Evolutionary conservation across 1,284 basidiomycete species (phyloP).

Genomic region (Rhodotorula sp.): DNA sequence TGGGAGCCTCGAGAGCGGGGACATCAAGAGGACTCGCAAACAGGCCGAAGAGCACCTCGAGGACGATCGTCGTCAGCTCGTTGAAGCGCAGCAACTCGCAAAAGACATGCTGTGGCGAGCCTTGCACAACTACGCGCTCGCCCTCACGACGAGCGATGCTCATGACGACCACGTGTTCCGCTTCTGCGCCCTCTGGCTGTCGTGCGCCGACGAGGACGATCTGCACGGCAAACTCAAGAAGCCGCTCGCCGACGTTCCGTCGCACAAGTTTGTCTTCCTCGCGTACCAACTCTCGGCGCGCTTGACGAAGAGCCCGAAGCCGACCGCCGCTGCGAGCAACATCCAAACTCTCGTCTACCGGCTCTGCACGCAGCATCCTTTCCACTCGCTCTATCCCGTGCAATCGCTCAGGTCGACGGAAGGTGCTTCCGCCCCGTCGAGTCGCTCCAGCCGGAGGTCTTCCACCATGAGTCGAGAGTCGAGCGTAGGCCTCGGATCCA

Average conservation of each 20-base stretch:
- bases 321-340: conserved; percentile 59
- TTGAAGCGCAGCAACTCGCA: conserved; percentile 61
- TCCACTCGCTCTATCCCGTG: conserved; percentile 88
- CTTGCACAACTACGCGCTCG: conserved; percentile 77
- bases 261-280: conserved; percentile 84
- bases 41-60: conserved; percentile 55
- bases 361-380: conserved; percentile 88
- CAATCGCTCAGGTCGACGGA: conserved; percentile 59
- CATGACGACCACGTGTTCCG: conserved; percentile 75
- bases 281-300: conserved; percentile 90
- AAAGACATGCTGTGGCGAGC: conserved; percentile 70
- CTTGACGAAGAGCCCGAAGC: conserved; percentile 55
- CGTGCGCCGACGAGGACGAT: conserved; percentile 66
- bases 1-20: conserved; percentile 36
- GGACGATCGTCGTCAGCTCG: conserved; percentile 64
- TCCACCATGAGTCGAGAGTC: conserved; percentile 26
- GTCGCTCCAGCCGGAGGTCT: conserved; percentile 22
- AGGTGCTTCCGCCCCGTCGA: background rate
- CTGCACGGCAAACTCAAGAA: conserved; percentile 52
- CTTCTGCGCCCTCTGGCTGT: conserved; percentile 88
- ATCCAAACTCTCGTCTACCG: conserved; percentile 68
- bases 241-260: conserved; percentile 60
- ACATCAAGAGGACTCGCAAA: conserved; percentile 8
- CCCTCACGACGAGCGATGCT: conserved; percentile 65
- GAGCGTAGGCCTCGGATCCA: conserved; percentile 28